Percentiles rank a stretch among this genome's conserved stretches.
phyloP scores from a whole-genome alignment of 108 stramenopile species.

The Discostella pseudostelligera region DNA sequence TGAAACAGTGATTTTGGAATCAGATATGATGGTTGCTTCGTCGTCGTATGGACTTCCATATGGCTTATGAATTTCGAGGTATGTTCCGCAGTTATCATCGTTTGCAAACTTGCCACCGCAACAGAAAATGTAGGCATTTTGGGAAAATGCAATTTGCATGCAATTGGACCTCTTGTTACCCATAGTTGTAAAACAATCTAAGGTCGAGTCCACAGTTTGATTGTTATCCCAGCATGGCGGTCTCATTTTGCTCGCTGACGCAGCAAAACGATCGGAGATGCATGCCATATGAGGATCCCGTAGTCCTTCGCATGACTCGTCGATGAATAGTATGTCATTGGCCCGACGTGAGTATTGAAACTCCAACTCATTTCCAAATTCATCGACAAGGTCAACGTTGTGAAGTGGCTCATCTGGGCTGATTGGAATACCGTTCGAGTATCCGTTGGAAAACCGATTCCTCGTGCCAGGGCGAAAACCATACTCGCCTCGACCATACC shows the following conservation, averaged over 20 bases:
- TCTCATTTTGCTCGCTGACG: constrained; percentile 16
- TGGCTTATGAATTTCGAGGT: constrained; percentile 51
- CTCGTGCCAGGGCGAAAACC: constrained; percentile 21
- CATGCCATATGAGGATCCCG: constrained; percentile 44
- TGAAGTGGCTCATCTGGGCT: constrained; percentile 46
- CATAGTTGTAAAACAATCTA: constrained; percentile 31
- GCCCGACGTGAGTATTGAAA: constrained; percentile 38
- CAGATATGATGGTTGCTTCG: constrained; percentile 40
- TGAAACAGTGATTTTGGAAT: constrained; percentile 32
- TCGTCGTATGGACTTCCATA: constrained; percentile 45
- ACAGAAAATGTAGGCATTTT: constrained; percentile 39
- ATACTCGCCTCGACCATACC: constrained; percentile 49
- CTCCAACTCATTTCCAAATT: constrained; percentile 25
- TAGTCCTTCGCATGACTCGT: constrained; percentile 36
- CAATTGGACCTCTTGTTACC: constrained; percentile 39
- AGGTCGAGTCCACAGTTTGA: constrained; percentile 51
- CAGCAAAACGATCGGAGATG: constrained; percentile 39
- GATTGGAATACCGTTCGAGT: constrained; percentile 31
- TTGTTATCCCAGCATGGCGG: constrained; percentile 62
- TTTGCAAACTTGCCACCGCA: constrained; percentile 49
- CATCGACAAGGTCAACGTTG: constrained; percentile 54
- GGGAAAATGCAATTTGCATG: constrained; percentile 54
- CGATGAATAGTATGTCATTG: constrained; percentile 49
- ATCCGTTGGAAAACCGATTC: constrained; percentile 33
- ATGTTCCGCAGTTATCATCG: constrained; percentile 51